Base-by-base conservation (phyloP, 2,329 filamentous ascomycete genomes). In the Aspergillus sp. region DNA sequence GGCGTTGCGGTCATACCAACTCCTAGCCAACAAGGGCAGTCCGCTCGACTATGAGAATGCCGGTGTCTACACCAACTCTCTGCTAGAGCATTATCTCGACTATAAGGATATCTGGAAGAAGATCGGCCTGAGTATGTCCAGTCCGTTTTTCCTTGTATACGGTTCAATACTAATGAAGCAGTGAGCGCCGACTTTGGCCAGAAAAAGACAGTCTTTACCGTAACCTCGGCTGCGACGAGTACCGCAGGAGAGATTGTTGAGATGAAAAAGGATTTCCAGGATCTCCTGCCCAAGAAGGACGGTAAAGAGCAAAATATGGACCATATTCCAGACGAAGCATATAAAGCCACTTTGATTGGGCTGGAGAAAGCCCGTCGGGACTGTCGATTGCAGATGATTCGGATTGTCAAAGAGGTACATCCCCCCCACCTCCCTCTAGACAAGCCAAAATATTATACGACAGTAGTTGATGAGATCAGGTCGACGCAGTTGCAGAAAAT, bases 341-440 rank as follows among this genome's bases (percentile, higher is more conserved):
- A 28, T 27, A 5, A 27, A 3, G 5, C 3, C 2, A 30, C 26
- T 10, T n/a, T 39, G 9, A n/a, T 28, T 12, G 37, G 37, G 19
- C 27, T 39, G 26, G 29, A 39, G 12, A 30, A 13, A 19, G 37
- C 37, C 11, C 37, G 37, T 6, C 37, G 28, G 19, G 37, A 30
- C 29, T 39, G 37, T 12, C 37, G 37, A 7, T 33, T 33, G n/a
- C 29, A 39, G 29, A 39, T 33, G 37, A 31, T 39, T 19, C 28
- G 12, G 29, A 39, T 39, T 10, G 37, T 39, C 13, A 33, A 39
- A 31, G 37, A 39, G 29, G 37, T 39, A n/a, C n/a, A n/a, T n/a
- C n/a, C n/a, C n/a, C n/a, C n/a, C n/a, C n/a, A n/a, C n/a, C n/a
- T n/a, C n/a, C n/a, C n/a, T n/a, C n/a, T n/a, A n/a, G n/a, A n/a